phyloP scores from a whole-genome alignment of 2,329 filamentous ascomycete genomes.

The Colletotrichum shisoi region DNA sequence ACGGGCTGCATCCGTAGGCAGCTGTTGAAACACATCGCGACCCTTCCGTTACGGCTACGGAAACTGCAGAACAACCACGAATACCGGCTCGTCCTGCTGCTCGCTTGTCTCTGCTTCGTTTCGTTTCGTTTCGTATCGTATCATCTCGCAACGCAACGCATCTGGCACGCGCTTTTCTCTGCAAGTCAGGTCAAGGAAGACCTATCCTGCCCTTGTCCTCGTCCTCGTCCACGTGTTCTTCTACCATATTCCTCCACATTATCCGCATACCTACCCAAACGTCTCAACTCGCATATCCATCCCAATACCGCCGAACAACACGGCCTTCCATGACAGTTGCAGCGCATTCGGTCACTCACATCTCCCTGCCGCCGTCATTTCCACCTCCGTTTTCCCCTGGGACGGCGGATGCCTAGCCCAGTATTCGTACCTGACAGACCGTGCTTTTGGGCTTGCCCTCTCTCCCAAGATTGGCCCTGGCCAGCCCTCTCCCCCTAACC shows the following conservation, averaged over 20 bases:
- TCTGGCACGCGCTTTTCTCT: constrained; percentile 16
- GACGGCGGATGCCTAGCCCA: neutral
- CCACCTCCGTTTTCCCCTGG: neutral
- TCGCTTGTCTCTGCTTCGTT: constrained; percentile 11
- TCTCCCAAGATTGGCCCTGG: constrained; percentile 7
- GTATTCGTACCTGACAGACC: constrained; percentile 8
- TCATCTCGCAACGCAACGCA: constrained; percentile 11
- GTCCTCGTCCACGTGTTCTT: neutral
- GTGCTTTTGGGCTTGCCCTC: neutral
- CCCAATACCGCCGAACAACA: neutral
- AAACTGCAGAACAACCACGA: neutral
- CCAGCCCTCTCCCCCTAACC: constrained; percentile 1
- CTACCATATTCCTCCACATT: neutral
- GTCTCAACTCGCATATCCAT: neutral
- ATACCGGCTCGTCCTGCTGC: neutral
- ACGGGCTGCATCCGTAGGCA: neutral
- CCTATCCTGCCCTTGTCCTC: neutral
- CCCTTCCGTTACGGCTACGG: neutral
- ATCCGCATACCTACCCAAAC: no score
- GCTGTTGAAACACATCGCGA: constrained; percentile 3
- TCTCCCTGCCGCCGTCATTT: neutral
- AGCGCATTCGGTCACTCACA: neutral
- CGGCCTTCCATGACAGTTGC: neutral
- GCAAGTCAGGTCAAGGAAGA: neutral
- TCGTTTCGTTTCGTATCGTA: constrained; percentile 7